A percentile compares a stretch with the other conserved stretches of the same genome.
Conservation (phyloP, 257 asterid species). For the Fraxinus cuspidata region DNA sequence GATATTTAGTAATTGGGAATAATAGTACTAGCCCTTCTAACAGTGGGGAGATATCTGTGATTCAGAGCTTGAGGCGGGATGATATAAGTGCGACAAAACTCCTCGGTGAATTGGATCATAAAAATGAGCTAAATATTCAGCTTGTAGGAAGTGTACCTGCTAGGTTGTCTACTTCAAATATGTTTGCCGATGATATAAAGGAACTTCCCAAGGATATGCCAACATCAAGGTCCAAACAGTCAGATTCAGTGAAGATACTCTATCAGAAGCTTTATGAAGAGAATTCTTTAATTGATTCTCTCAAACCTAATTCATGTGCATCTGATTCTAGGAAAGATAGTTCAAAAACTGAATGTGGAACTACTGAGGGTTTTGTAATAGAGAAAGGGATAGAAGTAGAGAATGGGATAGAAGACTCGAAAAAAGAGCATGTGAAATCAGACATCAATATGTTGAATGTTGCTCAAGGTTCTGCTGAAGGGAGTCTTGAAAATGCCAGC, state of each 20-base stretch:
- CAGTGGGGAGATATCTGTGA: slow-evolving; percentile 36
- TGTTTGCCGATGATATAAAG: slow-evolving; percentile 55
- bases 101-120: slow-evolving; percentile 33
- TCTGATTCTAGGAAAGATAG: slow-evolving; percentile 39
- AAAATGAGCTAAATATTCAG: slow-evolving; percentile 37
- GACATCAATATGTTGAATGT: slow-evolving; percentile 18
- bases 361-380: slow-evolving; percentile 34
- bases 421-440: slow-evolving; percentile 21
- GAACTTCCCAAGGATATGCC: slow-evolving; percentile 87
- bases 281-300: slow-evolving; percentile 35
- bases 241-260: slow-evolving; percentile 60
- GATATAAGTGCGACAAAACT: slow-evolving; percentile 32
- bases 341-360: slow-evolving; percentile 41
- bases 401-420: slow-evolving; percentile 34
- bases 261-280: slow-evolving; percentile 70
- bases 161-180: slow-evolving; percentile 37
- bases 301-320: slow-evolving; percentile 28
- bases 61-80: slow-evolving; percentile 34
- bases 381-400: slow-evolving; percentile 38
- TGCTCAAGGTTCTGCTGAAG: slow-evolving; percentile 25
- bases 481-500: slow-evolving; percentile 28
- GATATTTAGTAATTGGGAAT: slow-evolving; percentile 22
- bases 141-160: slow-evolving; percentile 69
- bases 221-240: slow-evolving; percentile 46
- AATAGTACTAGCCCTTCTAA: slow-evolving; percentile 14